These are phyloP conservation scores for Teratosphaeria nubilosa DNA, from an alignment of 2,329 filamentous ascomycete genomes.

Conservation along the genomic window DNA sequence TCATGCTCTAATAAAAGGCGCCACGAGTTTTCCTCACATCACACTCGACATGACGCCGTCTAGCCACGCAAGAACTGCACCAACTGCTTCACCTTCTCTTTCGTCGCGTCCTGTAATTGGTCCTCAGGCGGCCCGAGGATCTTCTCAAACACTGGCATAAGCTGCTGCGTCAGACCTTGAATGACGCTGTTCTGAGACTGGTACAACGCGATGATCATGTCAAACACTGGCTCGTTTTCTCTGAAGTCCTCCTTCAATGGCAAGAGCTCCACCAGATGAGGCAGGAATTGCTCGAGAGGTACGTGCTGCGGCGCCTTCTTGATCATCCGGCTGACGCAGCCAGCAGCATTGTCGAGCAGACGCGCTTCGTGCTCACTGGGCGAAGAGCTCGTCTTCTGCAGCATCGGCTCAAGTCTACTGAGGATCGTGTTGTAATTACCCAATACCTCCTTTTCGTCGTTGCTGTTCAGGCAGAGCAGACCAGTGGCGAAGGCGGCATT, in stretches of 20 bases:
- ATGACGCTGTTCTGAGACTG: conserved; percentile 59
- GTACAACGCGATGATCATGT: conserved; percentile 81
- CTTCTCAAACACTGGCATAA: conserved; percentile 62
- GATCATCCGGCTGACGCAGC: conserved; percentile 87
- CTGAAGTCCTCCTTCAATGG: conserved; percentile 90
- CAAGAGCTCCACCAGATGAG: conserved; percentile 65
- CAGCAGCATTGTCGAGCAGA: conserved; percentile 84
- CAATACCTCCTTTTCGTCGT: conserved; percentile 61
- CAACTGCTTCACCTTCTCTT: conserved; percentile 54
- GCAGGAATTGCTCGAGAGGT: conserved; percentile 71
- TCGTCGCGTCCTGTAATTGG: conserved; percentile 64
- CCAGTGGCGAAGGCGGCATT: conserved; percentile 91
- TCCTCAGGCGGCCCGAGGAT: conserved; percentile 63
- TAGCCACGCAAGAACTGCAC: conserved; percentile 35
- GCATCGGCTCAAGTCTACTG: conserved; percentile 72
- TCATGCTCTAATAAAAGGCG: background rate
- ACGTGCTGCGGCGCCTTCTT: conserved; percentile 74
- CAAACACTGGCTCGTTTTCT: conserved; percentile 89
- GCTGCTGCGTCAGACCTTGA: conserved; percentile 56
- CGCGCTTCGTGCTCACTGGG: conserved; percentile 52
- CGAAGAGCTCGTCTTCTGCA: conserved; percentile 29
- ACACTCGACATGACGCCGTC: background rate
- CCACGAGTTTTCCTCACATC: conserved; percentile 1
- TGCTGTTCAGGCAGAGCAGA: conserved; percentile 71
- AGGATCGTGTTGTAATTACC: conserved; percentile 69